Percentiles rank a stretch among this genome's conserved stretches.
These are phyloP conservation scores for Rhododendron simsii DNA, from an alignment of 148 eudicot species.

Conservation along the genomic window DNA sequence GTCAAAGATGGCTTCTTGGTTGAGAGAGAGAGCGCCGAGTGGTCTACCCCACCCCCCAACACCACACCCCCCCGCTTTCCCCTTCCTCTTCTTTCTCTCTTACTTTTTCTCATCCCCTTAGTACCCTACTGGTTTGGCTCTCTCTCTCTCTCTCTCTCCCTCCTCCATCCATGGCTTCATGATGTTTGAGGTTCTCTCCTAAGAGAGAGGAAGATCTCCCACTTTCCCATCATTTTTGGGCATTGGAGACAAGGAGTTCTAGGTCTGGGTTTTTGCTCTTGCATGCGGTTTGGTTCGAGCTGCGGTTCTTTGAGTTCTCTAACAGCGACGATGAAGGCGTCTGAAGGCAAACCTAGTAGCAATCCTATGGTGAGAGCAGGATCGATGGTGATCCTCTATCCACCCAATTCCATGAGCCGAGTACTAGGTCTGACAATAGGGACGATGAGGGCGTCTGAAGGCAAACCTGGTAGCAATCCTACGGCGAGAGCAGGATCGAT, in stretches of 20 bases:
- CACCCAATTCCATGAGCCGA: not conserved
- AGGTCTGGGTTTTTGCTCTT: not conserved
- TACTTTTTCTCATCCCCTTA: not conserved
- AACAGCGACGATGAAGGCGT: not conserved
- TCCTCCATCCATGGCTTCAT: not conserved
- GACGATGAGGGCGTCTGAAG: not conserved
- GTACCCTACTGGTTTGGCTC: not conserved
- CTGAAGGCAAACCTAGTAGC: not conserved
- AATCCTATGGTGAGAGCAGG: not conserved
- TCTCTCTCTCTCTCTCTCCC: not conserved
- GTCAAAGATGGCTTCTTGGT: not conserved
- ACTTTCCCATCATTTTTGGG: not conserved
- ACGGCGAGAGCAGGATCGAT: not conserved
- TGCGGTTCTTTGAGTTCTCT: not conserved
- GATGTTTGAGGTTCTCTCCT: not conserved
- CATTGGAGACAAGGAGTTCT: not conserved
- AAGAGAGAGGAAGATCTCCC: not conserved
- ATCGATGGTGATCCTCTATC: not conserved
- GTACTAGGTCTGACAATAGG: not conserved
- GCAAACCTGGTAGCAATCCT: not conserved
- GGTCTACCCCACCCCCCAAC: too few species aligned
- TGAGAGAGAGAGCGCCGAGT: not conserved
- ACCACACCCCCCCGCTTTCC: not conserved
- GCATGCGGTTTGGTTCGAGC: not conserved
- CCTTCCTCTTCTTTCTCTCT: not conserved